A percentile compares a stretch with the other conserved stretches of the same genome.
phyloP scores from a whole-genome alignment of 2,329 filamentous ascomycete genomes.

The Nakataea oryzae region DNA sequence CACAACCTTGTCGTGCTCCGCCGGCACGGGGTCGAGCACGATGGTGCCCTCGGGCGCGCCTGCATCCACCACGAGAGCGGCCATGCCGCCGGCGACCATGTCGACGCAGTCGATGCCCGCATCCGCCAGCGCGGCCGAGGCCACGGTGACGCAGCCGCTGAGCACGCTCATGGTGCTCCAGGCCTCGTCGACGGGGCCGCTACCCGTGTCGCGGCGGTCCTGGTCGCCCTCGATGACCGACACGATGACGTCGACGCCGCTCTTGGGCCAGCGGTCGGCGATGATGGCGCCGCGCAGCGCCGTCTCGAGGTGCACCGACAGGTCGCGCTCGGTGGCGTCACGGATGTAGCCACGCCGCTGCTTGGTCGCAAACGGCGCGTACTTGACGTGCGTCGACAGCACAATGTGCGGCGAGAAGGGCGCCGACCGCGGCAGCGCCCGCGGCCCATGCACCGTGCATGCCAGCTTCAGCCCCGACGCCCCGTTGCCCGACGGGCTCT shows the following conservation, averaged over 20 bases:
- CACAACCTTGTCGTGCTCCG: conserved; percentile 66
- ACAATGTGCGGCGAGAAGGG: conserved; percentile 90
- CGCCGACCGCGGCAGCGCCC: conserved; percentile 79
- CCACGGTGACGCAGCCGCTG: conserved; percentile 85
- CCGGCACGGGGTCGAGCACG: conserved; percentile 72
- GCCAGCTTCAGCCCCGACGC: conserved; percentile 69
- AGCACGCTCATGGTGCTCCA: conserved; percentile 91
- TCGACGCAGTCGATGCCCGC: conserved; percentile 95
- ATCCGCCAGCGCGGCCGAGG: conserved; percentile 84
- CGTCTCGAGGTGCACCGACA: conserved; percentile 84
- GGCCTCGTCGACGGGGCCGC: conserved; percentile 45
- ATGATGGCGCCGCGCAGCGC: conserved; percentile 84
- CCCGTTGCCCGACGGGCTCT: conserved; percentile 29
- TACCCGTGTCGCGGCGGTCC: conserved; percentile 33
- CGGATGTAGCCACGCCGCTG: conserved; percentile 76
- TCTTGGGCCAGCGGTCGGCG: conserved; percentile 96
- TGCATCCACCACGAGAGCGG: conserved; percentile 54
- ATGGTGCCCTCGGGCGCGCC: conserved; percentile 26
- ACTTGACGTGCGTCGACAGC: conserved; percentile 89
- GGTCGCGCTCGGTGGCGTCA: conserved; percentile 76
- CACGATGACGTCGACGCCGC: conserved; percentile 87
- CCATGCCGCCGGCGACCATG: conserved; percentile 79
- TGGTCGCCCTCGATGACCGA: conserved; percentile 92
- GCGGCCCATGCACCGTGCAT: conserved; percentile 87
- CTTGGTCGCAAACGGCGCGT: conserved; percentile 84